phyloP scores from a whole-genome alignment of 805 yeast genomes.

The Schizosaccharomyces octosporus region DNA sequence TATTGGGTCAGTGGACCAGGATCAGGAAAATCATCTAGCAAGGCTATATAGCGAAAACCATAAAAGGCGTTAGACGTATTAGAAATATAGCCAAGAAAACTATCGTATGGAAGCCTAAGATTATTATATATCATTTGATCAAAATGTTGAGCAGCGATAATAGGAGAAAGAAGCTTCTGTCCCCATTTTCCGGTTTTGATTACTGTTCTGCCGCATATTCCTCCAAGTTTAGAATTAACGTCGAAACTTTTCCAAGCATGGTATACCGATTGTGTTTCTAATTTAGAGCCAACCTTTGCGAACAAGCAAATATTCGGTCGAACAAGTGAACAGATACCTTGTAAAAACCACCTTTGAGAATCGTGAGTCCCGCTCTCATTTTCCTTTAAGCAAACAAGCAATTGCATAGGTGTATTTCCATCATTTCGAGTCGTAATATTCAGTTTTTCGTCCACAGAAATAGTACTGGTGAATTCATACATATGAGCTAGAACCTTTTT shows the following conservation, averaged over 20 bases:
- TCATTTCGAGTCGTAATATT: slow-evolving; percentile 13
- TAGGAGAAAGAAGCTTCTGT: slow-evolving; percentile 42
- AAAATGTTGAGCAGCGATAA: slow-evolving; percentile 89
- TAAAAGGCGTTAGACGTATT: slow-evolving; percentile 94
- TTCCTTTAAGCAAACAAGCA: slow-evolving; percentile 75
- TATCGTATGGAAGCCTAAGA: slow-evolving; percentile 85
- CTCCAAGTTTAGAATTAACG: slow-evolving; percentile 58
- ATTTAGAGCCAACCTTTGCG: slow-evolving; percentile 86
- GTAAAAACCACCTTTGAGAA: slow-evolving; percentile 91
- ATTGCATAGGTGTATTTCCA: slow-evolving; percentile 58
- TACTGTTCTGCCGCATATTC: slow-evolving; percentile 92
- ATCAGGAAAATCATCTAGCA: slow-evolving; percentile 41
- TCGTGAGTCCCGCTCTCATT: slow-evolving; percentile 73
- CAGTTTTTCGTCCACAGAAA: slow-evolving; percentile 36
- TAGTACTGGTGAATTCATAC: slow-evolving; percentile 80
- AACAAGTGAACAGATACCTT: slow-evolving; percentile 64
- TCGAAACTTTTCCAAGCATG: slow-evolving; percentile 75
- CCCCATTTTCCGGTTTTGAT: slow-evolving; percentile 50
- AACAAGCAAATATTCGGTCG: slow-evolving; percentile 64
- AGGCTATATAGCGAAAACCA: slow-evolving; percentile 70
- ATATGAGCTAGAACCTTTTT: slow-evolving; percentile 63
- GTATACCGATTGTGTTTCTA: slow-evolving; percentile 60
- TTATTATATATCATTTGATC: slow-evolving; percentile 91
- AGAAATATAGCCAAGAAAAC: slow-evolving; percentile 78
- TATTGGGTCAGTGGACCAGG: slow-evolving; percentile 70